Conservation (phyloP, 306 rosid genomes). For the Acacia confusa region DNA sequence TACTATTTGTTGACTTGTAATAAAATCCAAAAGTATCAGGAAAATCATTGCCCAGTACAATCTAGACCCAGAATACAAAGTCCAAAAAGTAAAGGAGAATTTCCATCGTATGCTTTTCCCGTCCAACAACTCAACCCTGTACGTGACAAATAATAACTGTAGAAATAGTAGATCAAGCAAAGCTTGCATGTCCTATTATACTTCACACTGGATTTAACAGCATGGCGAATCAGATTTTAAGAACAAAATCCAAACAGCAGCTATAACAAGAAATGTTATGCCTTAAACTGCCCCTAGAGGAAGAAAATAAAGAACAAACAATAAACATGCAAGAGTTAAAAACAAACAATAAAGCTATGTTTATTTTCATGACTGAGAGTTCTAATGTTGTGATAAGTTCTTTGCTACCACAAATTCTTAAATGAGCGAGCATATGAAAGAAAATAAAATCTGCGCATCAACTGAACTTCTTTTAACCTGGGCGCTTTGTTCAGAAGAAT, state of each 20-base stretch:
- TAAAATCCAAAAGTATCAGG: background rate
- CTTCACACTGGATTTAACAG: slow-evolving; percentile 4
- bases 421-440: background rate
- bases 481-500: slow-evolving; percentile 24
- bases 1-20: background rate
- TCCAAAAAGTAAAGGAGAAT: slow-evolving; percentile 13
- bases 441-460: slow-evolving; percentile 2
- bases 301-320: background rate
- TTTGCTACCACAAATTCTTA: background rate
- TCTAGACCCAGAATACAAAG: slow-evolving; percentile 16
- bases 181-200: slow-evolving; percentile 9
- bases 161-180: slow-evolving; percentile 20
- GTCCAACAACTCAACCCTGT: slow-evolving; percentile 47
- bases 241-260: slow-evolving; percentile 5
- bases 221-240: slow-evolving; percentile 2
- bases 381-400: background rate
- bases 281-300: background rate
- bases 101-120: background rate
- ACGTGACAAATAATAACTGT: background rate
- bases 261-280: background rate
- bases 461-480: slow-evolving; percentile 2
- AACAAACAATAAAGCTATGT: background rate
- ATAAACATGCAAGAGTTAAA: background rate
- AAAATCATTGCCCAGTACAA: background rate
- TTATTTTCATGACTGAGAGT: background rate